Base-by-base conservation (phyloP, 2,329 filamentous ascomycete genomes). In the Amauroascus niger region DNA sequence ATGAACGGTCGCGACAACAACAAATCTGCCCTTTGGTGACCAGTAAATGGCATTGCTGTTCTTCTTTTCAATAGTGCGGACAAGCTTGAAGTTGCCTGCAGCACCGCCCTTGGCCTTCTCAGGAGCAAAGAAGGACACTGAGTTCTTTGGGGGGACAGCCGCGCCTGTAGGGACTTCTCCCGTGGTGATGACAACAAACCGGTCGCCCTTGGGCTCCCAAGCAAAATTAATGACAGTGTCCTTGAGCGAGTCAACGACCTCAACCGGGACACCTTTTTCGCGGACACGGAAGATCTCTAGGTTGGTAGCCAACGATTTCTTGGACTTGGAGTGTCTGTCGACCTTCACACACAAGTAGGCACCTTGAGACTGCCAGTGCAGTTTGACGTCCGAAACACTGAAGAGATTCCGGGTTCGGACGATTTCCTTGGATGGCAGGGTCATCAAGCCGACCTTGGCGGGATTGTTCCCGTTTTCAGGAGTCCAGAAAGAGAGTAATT, bases 11-110 rank as follows among this genome's bases (percentile, higher is more conserved):
- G 89, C 93, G 53, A 98, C 83, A 45, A 97, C 84, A 35, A 97
- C 91, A 66, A 98, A 98, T 47, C 93, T 85, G 52, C 93, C 93
- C 70, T 85, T 88, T 22, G 93, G 93, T 18, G 89, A 95, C 93
- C 93, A 98, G 82, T 97, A 97, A 67, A 98, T 98, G 60, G 88
- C 90, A 67, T 98, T 98, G 80, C 87, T 95, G 75, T 94, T 97
- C 83, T 97, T 97, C 83, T 97, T 97, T 65, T 98, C 93, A 53
- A 95, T 78, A 7, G 90, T 97, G 59, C 89, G 84, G 61, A 97
- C 84, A 68, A 94, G 88, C 77, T 91, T 94, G 80, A 97, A 98
- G 78, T 95, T 96, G 59, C 93, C 93, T 32, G 87, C 78, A 22
- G 80, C 78, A 50, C 80, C 73, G 54, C 80, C 88, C 80, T 97